Evolutionary conservation across 306 rosid genomes (phyloP).

Genomic region (Amphicarpaea edgeworthii): DNA sequence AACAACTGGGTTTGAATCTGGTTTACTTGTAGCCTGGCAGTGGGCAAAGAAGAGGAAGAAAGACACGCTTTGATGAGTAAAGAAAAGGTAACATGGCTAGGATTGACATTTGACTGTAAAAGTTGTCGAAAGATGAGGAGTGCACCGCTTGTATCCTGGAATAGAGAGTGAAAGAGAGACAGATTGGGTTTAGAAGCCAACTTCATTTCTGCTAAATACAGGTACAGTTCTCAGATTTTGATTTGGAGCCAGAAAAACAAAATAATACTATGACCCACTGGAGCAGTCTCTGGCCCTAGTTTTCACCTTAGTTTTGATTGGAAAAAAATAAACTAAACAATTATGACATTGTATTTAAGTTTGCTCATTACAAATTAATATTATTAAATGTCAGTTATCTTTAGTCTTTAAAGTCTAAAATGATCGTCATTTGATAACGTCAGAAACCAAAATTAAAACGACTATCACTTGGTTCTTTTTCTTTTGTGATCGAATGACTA

Average conservation of each 20-base stretch:
- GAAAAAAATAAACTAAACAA: no score
- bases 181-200: constrained; percentile 43
- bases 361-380: no score
- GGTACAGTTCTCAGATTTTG: no score
- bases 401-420: neutral
- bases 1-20: constrained; percentile 67
- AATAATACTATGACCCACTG: no score
- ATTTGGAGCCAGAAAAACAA: no score
- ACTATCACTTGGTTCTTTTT: neutral
- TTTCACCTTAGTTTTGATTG: no score
- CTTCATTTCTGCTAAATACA: constrained; percentile 21
- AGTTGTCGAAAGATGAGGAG: constrained; percentile 59
- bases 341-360: no score
- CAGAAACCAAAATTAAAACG: neutral
- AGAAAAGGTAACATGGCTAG: constrained; percentile 63
- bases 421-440: neutral
- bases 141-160: constrained; percentile 43
- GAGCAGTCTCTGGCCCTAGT: no score
- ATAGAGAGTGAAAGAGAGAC: constrained; percentile 57
- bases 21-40: constrained; percentile 42
- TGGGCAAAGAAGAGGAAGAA: constrained; percentile 44
- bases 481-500: no score
- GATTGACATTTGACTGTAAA: constrained; percentile 46
- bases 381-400: neutral
- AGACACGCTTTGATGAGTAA: constrained; percentile 66